Evolutionary conservation across 192 early-diverging fungal genomes (phyloP).

Genomic region (Kappamyces sp.): DNA sequence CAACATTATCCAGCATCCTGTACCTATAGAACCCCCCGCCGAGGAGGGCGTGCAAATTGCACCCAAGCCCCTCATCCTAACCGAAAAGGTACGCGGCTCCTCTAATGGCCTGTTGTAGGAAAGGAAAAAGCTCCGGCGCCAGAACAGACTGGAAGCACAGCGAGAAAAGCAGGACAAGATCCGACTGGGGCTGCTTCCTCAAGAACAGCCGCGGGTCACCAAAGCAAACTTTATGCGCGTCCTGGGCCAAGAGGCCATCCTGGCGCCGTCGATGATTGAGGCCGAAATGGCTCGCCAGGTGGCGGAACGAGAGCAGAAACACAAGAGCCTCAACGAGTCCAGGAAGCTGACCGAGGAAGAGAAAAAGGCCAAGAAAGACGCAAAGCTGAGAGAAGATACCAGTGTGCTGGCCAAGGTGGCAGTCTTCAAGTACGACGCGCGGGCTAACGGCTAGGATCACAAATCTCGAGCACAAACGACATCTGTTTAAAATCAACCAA

Average conservation of each 20-base stretch:
- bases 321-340: conserved; percentile 76
- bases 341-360: conserved; percentile 86
- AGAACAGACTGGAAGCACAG: conserved; percentile 73
- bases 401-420: conserved; percentile 64
- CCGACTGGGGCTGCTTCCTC: conserved; percentile 82
- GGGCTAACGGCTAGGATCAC: conserved; percentile 47
- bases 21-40: conserved; percentile 72
- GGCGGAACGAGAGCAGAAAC: conserved; percentile 67
- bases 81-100: conserved; percentile 51
- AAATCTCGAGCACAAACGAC: conserved; percentile 72
- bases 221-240: conserved; percentile 93
- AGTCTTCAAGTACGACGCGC: conserved; percentile 70
- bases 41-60: conserved; percentile 36
- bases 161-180: conserved; percentile 95
- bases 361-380: conserved; percentile 63
- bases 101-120: conserved; percentile 52
- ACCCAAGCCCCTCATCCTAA: conserved; percentile 70
- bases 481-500: conserved; percentile 81
- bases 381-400: conserved; percentile 71
- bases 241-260: conserved; percentile 88
- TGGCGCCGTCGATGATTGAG: conserved; percentile 92
- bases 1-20: conserved; percentile 76
- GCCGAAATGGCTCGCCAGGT: conserved; percentile 85
- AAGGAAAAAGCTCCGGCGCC: conserved; percentile 86
- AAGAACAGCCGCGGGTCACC: conserved; percentile 86